Evolutionary conservation across 2,329 filamentous ascomycete genomes (phyloP).

Genomic region (Drechslerella coelobrocha): DNA sequence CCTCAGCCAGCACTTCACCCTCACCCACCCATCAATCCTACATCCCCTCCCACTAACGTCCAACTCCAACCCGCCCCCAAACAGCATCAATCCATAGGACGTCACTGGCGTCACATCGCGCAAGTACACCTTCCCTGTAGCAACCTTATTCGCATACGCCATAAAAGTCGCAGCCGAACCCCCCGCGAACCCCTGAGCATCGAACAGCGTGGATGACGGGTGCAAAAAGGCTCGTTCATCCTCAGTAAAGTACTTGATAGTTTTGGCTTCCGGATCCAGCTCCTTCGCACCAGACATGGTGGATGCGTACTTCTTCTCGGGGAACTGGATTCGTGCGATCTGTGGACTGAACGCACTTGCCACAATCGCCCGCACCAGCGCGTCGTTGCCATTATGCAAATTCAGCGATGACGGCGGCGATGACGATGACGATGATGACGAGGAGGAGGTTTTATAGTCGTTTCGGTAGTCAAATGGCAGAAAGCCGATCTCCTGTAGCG

Average conservation of each 20-base stretch:
- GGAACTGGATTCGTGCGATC: constrained; percentile 88
- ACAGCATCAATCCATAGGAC: constrained; percentile 83
- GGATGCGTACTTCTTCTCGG: constrained; percentile 91
- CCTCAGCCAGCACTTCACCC: constrained; percentile 86
- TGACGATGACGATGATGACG: constrained; percentile 58
- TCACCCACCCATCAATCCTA: constrained; percentile 88
- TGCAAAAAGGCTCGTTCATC: constrained; percentile 91
- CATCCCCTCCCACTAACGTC: constrained; percentile 87
- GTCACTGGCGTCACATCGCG: constrained; percentile 93
- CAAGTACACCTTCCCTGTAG: constrained; percentile 87
- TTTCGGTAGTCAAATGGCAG: constrained; percentile 63
- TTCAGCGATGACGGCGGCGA: constrained; percentile 57
- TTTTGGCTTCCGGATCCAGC: constrained; percentile 86
- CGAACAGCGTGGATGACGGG: constrained; percentile 85
- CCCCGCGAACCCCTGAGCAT: constrained; percentile 76
- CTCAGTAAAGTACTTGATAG: constrained; percentile 91
- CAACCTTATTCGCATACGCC: constrained; percentile 89
- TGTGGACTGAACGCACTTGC: constrained; percentile 82
- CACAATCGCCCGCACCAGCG: constrained; percentile 72
- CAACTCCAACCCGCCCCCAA: constrained; percentile 81
- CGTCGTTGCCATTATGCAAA: constrained; percentile 56
- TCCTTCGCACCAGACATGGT: constrained; percentile 89
- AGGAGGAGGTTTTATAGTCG: constrained; percentile 62
- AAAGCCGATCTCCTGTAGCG: constrained; percentile 85
- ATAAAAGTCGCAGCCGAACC: constrained; percentile 80